A percentile compares a stretch with the other conserved stretches of the same genome.
Conservation (phyloP, 257 asterid genomes). For the Solanum tarapatanum region DNA sequence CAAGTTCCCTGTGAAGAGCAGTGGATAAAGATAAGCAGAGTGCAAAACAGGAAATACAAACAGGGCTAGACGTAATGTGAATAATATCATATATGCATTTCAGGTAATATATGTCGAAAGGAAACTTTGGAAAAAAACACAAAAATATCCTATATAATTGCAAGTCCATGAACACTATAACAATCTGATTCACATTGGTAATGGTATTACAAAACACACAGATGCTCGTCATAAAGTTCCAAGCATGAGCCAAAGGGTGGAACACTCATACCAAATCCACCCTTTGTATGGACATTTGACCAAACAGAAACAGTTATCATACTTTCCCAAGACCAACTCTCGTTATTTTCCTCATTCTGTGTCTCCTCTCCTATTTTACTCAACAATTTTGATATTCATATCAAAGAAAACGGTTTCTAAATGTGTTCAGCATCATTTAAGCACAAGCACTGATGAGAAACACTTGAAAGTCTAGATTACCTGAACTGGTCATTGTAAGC, state of each 20-base stretch:
- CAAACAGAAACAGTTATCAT: not conserved
- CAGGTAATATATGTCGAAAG: not conserved
- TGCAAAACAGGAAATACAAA: not conserved
- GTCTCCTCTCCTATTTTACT: not conserved
- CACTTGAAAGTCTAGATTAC: conserved; percentile 17
- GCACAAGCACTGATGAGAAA: not conserved
- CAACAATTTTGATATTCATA: not conserved
- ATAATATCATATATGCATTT: not conserved
- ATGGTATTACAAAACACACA: not conserved
- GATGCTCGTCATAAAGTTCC: not conserved
- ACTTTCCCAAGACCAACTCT: not conserved
- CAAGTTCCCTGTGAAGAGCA: conserved; percentile 64
- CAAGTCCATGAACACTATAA: not conserved
- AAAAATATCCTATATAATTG: not conserved
- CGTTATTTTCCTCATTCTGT: not conserved
- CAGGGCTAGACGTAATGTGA: not conserved
- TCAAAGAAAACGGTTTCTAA: not conserved
- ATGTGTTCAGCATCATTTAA: not conserved
- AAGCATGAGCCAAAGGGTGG: not conserved
- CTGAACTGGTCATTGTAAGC: conserved; percentile 96
- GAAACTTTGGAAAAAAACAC: not conserved
- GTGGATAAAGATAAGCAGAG: not conserved
- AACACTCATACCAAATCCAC: not conserved
- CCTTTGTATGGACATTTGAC: not conserved
- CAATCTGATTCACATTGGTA: not conserved